A percentile compares a stretch with the other conserved stretches of the same genome.
These are phyloP conservation scores for Skeletonema grethae DNA, from an alignment of 108 stramenopile species.

Conservation along the genomic window DNA sequence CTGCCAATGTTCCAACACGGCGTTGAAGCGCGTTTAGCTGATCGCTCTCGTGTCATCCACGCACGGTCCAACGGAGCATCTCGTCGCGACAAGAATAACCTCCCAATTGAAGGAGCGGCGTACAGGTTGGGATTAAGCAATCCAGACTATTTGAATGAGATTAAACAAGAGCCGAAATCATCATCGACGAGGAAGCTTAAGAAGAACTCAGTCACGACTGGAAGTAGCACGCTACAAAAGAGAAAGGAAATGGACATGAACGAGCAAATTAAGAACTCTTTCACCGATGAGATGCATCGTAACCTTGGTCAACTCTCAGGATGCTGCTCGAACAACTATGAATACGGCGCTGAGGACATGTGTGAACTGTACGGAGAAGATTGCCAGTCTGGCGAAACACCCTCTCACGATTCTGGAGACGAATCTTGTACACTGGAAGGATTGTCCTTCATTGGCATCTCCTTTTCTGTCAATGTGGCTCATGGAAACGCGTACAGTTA, in stretches of 20 bases:
- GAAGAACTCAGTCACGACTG: constrained; percentile 2
- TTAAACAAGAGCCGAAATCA: constrained; percentile 2
- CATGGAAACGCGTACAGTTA: constrained; percentile 83
- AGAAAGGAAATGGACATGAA: background rate
- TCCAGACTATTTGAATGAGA: background rate
- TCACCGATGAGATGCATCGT: constrained; percentile 17
- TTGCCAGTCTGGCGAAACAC: constrained; percentile 60
- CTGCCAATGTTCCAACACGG: background rate
- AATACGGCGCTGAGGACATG: constrained; percentile 58
- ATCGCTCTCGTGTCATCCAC: constrained; percentile 81
- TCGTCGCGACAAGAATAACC: constrained; percentile 27
- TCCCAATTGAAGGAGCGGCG: constrained; percentile 45
- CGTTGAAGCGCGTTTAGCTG: constrained; percentile 64
- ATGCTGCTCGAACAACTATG: constrained; percentile 67
- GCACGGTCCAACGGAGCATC: constrained; percentile 45
- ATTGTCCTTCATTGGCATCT: constrained; percentile 75
- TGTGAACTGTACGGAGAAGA: constrained; percentile 70
- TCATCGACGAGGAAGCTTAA: constrained; percentile 3
- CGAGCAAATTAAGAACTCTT: constrained; percentile 2
- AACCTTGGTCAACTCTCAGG: constrained; percentile 66
- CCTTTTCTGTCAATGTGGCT: constrained; percentile 68
- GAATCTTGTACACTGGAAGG: constrained; percentile 60
- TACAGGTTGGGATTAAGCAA: constrained; percentile 21
- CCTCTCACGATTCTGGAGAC: constrained; percentile 66
- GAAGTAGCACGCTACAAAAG: background rate